Base-by-base conservation (phyloP, 768 basidiomycete species). In the Kwoniella pini region DNA sequence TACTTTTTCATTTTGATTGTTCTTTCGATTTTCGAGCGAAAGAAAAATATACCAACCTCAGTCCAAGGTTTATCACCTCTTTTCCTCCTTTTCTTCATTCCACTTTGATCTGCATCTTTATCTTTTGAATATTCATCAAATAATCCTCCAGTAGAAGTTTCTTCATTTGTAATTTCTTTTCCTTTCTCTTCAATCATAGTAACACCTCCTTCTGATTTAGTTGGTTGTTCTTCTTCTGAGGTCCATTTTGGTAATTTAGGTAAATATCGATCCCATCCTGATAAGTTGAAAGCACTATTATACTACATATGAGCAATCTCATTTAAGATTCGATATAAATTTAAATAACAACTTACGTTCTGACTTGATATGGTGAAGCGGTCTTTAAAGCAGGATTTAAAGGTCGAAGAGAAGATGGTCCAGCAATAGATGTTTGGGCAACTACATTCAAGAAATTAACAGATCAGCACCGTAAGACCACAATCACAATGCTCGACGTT, bases 101-200 rank as follows among this genome's bases (percentile, higher is more conserved):
- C 33, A 15, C 44, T 40, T 10, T 31, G 26, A 19, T 61, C 54
- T 31, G 40, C 44, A 6, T 58, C 51, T 11, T 36, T 28, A 38
- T 64, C 55, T 44, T 62, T 40, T 2, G 60, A 60, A 15, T 62
- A 51, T 17, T 61, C 62, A 38, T 68, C 66, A 40, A 68, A 68
- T 44, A 68, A 45, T 22, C 65, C 60, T 11, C 62, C 62, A 4
- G 61, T 60, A 30, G 44, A 50, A 10, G n/a, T 43, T 26, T 30
- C 58, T 22, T 45, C 58, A 9, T 44, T 42, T 26, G 31, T 43
- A 26, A 12, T 44, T 21, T 15, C 26, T 22, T 4, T 9, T 7
- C 39, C 48, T 9, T 42, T 44, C 4, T 31, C 30, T 28, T 36
- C 56, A 1, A 15, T 31, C 46, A 40, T 52, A 2, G 17, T 53